Conservation (phyloP, 305 asterid species). For the Petunia hybrid region DNA sequence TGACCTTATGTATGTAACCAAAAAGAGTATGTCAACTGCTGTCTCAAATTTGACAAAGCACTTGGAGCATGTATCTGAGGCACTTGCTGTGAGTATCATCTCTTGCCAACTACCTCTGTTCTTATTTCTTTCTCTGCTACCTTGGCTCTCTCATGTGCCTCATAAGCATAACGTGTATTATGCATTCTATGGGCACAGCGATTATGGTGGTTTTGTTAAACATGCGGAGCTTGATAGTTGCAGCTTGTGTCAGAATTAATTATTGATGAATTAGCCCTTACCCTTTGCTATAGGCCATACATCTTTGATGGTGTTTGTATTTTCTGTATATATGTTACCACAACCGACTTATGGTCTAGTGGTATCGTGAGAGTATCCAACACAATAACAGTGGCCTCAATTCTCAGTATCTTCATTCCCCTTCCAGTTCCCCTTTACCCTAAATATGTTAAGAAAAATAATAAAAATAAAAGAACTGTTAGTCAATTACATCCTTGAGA, state of each 20-base stretch:
- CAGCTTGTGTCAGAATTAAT: neutral
- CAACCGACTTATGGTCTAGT: neutral
- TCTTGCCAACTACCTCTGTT: neutral
- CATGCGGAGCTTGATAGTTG: neutral
- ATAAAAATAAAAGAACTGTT: neutral
- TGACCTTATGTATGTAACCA: slow-evolving; percentile 90
- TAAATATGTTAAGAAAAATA: neutral
- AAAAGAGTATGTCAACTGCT: slow-evolving; percentile 73
- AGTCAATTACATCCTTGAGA: no score
- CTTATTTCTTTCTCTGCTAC: neutral
- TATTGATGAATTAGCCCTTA: neutral
- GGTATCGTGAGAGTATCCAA: slow-evolving; percentile 5
- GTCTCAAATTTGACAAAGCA: slow-evolving; percentile 80
- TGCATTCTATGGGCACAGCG: neutral
- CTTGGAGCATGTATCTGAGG: slow-evolving; percentile 77
- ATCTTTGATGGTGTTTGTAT: neutral
- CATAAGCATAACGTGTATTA: neutral
- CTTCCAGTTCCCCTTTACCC: neutral
- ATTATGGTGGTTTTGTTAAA: neutral
- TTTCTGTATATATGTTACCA: neutral
- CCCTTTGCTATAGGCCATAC: neutral
- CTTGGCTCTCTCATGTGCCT: neutral
- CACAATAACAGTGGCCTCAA: neutral
- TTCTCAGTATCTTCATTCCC: neutral
- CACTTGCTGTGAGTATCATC: slow-evolving; percentile 73